Evolutionary conservation across 2,329 filamentous ascomycete genomes (phyloP).

Genomic region (Epichloe glyceriae): DNA sequence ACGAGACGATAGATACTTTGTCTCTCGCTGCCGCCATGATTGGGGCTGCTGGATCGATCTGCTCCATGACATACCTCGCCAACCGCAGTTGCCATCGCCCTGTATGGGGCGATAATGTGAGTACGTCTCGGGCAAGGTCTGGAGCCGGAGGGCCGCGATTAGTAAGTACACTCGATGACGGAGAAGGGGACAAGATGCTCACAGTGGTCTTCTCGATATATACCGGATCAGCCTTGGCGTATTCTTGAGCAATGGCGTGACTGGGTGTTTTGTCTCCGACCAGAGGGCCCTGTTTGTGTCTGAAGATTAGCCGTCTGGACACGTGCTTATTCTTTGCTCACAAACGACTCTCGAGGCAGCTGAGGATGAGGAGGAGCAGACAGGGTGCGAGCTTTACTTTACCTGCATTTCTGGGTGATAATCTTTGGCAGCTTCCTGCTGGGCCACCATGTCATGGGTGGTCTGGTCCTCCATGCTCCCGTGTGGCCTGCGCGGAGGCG

Average conservation of each 20-base stretch:
- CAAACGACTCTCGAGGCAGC: too few species aligned
- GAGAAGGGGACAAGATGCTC: conserved; percentile 22
- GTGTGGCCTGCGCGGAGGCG: conserved; percentile 6
- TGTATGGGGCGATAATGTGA: conserved; percentile 77
- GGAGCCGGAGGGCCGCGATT: conserved; percentile 8
- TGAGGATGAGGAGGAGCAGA: too few species aligned
- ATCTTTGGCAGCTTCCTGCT: conserved; percentile 46
- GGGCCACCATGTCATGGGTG: conserved; percentile 37
- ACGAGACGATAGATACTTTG: too few species aligned
- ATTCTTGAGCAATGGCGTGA: conserved; percentile 67
- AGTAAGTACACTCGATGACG: not conserved
- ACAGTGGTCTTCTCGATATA: conserved; percentile 83
- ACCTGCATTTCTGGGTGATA: conserved; percentile 47
- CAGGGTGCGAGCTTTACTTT: conserved; percentile 24
- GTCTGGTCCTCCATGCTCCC: conserved; percentile 22
- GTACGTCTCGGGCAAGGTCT: conserved; percentile 74
- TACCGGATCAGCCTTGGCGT: conserved; percentile 73
- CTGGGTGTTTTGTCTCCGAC: conserved; percentile 70
- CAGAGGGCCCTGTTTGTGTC: conserved; percentile 54
- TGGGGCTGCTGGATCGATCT: conserved; percentile 4
- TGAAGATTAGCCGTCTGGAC: not conserved
- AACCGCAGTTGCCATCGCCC: conserved; percentile 93
- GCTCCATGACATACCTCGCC: conserved; percentile 62
- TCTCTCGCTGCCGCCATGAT: not conserved
- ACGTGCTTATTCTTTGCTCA: too few species aligned